A percentile compares a stretch with the other conserved stretches of the same genome.
Evolutionary conservation across 257 asterid species (phyloP).

Genomic region (Avicennia marina): DNA sequence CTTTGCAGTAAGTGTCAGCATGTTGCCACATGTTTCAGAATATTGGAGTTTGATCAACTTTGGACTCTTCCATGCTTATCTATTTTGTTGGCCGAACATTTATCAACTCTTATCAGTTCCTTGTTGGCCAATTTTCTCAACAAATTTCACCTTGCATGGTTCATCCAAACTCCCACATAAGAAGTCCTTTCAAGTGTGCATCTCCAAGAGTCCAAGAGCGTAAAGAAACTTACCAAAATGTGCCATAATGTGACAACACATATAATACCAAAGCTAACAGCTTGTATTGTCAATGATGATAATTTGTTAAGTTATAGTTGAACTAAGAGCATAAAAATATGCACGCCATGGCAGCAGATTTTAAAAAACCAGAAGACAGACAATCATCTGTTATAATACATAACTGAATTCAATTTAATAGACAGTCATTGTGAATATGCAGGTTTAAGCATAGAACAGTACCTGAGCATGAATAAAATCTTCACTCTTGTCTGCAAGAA

Average conservation of each 20-base stretch:
- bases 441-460: slow-evolving; percentile 16
- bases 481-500: slow-evolving; percentile 90
- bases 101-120: too few relatives aligned
- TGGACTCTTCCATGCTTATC: too few relatives aligned
- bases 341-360: neutral
- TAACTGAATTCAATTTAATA: neutral
- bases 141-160: too few relatives aligned
- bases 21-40: too few relatives aligned
- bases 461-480: slow-evolving; percentile 93
- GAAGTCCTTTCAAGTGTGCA: too few relatives aligned
- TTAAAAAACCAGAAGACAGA: neutral
- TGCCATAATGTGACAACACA: neutral
- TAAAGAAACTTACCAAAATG: too few relatives aligned
- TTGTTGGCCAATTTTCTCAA: too few relatives aligned
- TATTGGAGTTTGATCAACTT: too few relatives aligned
- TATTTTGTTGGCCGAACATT: too few relatives aligned
- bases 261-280: neutral
- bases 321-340: neutral
- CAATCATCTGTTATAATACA: neutral
- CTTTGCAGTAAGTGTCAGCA: too few relatives aligned
- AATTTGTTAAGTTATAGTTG: neutral
- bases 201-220: too few relatives aligned
- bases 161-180: too few relatives aligned
- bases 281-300: neutral
- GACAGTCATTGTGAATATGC: slow-evolving; percentile 10